Evolutionary conservation across 306 rosid genomes (phyloP), one percentile per base, ranked within the genome.

Genomic region (Rosa persica): DNA sequence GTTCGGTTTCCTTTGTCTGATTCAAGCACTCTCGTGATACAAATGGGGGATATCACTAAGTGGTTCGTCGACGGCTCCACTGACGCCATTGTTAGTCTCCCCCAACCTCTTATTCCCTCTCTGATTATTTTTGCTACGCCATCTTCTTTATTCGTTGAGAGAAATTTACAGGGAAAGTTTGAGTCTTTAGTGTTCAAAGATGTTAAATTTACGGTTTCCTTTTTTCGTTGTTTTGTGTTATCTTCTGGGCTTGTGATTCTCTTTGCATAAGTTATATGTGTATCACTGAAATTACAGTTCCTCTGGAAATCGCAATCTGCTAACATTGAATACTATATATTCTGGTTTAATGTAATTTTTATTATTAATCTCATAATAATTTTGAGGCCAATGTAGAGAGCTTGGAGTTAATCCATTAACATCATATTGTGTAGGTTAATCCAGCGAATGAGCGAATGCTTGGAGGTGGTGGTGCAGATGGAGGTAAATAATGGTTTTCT

Each of bases 391-490:
- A 22, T 51, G 54, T 48, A 13, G 20, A 13, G 1, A 13, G 54
- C 20, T 15, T 49, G 54, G 4, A 49, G 20, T 49, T 7, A 6
- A 2, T 54, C 10, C 0, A 20, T 9, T n/a, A 8, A 55, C 6
- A 9, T 3, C 1, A 9, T 72, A 55, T 67, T 52, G 25, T 23
- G 36, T 79, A 94, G 98, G 97, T 94, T 22, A 94, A 92, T 89
- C 95, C 98, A 8, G 98, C 97, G 20, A 94, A 94, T 62, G 91
- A 92, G 84, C 83, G 82, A 82, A 94, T 94, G 98, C 95, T 92
- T 62, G 98, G 98, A 82, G 97, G 97, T 77, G 97, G 91, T 12
- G 97, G 95, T 25, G 98, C 95, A 8, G 97, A 95, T 81, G 98
- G 98, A 89, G 98, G 98, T 94, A 84, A 27, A 30, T 34, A 15